A percentile compares a stretch with the other conserved stretches of the same genome.
These are phyloP conservation scores for Naganishia kalamii DNA, from an alignment of 768 basidiomycete genomes.

Conservation along the genomic window DNA sequence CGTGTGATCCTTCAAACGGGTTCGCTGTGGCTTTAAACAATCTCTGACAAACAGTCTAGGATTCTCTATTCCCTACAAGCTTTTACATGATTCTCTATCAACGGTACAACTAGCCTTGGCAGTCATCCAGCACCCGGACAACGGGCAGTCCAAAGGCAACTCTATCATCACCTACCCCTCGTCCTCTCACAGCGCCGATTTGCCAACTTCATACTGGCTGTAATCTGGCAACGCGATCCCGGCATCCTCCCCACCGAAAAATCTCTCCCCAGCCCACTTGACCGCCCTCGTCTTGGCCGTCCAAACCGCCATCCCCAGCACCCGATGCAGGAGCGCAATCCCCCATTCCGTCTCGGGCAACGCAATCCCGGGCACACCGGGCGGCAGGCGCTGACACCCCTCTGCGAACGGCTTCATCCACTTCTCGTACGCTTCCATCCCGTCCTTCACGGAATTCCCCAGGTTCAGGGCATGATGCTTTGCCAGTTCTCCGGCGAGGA, in stretches of 20 bases:
- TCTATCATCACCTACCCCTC: no score
- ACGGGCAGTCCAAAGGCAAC: no score
- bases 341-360: background rate
- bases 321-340: background rate
- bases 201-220: background rate
- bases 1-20: no score
- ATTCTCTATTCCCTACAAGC: no score
- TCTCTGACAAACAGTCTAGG: no score
- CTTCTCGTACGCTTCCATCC: background rate
- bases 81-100: no score
- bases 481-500: constrained; percentile 33
- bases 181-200: no score
- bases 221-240: background rate
- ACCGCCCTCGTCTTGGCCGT: background rate
- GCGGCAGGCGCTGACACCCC: background rate
- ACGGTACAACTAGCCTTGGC: no score
- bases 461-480: no score
- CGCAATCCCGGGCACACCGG: background rate
- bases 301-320: background rate
- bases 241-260: background rate
- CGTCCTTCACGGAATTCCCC: background rate
- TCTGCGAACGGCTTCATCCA: background rate
- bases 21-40: no score
- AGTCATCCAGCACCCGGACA: no score
- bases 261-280: background rate